A percentile compares a stretch with the other conserved stretches of the same genome.
These are phyloP conservation scores for Citrus medica DNA, from an alignment of 345 rosid species.

Conservation along the genomic window DNA sequence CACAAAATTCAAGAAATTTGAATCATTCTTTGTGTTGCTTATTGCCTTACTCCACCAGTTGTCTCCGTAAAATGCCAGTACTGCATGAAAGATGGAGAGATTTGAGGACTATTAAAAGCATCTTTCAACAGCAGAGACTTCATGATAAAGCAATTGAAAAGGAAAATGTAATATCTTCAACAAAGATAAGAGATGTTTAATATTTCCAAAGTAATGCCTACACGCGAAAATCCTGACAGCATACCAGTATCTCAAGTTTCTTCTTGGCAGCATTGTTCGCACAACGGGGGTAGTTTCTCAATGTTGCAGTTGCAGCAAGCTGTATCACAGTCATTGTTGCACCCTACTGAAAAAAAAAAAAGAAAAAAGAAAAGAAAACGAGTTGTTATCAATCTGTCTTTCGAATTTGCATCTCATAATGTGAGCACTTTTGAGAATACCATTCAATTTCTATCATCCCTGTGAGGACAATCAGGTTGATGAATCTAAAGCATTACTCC, in stretches of 20 bases:
- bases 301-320: conserved; percentile 76
- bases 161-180: neutral
- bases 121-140: neutral
- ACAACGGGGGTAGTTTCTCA: conserved; percentile 58
- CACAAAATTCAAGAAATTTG: neutral
- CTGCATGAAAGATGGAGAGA: neutral
- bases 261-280: conserved; percentile 63
- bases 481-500: neutral
- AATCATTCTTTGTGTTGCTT: neutral
- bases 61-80: neutral
- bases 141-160: neutral
- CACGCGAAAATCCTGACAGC: neutral
- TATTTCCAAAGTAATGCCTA: neutral
- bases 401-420: neutral
- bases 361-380: neutral
- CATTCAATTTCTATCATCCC: neutral
- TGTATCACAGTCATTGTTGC: conserved; percentile 74
- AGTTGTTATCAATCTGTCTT: neutral
- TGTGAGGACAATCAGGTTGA: neutral
- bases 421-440: neutral
- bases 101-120: too few species aligned
- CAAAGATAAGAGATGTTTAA: neutral
- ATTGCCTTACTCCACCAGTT: neutral
- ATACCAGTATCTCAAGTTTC: conserved; percentile 17
- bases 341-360: conserved; percentile 31